These are phyloP conservation scores for Penicillium sp. DNA, from an alignment of 2,329 filamentous ascomycete genomes.

Conservation along the genomic window DNA sequence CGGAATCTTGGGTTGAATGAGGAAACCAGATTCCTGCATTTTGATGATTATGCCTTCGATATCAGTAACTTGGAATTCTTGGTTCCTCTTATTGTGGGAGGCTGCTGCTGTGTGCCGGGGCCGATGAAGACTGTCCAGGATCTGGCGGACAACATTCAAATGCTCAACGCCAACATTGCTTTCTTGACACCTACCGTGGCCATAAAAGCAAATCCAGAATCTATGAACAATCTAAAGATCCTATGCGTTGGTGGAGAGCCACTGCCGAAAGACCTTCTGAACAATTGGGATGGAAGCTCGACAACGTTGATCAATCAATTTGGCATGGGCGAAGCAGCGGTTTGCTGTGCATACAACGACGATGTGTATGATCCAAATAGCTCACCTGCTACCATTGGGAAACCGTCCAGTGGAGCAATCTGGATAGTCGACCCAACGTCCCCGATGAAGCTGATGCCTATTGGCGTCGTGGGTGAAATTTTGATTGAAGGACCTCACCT, in stretches of 20 bases:
- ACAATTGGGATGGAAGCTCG: constrained; percentile 14
- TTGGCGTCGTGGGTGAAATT: constrained; percentile 32
- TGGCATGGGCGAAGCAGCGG: constrained; percentile 29
- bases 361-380: constrained; percentile 12
- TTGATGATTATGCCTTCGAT: constrained; percentile 30
- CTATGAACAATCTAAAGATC: constrained; percentile 19
- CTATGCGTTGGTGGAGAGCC: constrained; percentile 30
- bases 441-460: constrained; percentile 20
- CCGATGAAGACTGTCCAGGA: constrained; percentile 1
- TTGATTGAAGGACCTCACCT: constrained; percentile 30
- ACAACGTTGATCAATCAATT: constrained; percentile 26
- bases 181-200: constrained; percentile 28
- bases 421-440: constrained; percentile 28
- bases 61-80: constrained; percentile 30
- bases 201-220: constrained; percentile 17
- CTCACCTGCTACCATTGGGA: constrained; percentile 13
- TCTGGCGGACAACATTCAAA: constrained; percentile 16
- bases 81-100: constrained; percentile 21
- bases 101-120: constrained; percentile 28
- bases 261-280: constrained; percentile 21
- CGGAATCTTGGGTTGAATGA: constrained; percentile 16
- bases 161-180: constrained; percentile 23
- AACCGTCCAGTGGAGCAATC: constrained; percentile 20
- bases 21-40: constrained; percentile 24
- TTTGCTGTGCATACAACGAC: constrained; percentile 23